Conservation (phyloP, 2,329 filamentous ascomycete genomes). For the Calonectria fujianensis region DNA sequence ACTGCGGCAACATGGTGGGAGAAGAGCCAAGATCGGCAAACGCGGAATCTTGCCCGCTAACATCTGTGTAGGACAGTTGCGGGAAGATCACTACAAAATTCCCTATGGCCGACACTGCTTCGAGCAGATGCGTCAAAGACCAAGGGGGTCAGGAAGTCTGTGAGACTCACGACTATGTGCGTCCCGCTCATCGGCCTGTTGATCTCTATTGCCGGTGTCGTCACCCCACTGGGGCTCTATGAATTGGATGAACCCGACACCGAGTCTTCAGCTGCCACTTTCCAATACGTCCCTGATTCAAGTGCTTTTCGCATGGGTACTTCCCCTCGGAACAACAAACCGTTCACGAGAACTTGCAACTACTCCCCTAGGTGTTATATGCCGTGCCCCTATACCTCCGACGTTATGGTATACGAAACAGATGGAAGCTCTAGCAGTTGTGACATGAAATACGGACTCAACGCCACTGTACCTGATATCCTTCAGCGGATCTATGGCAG, state of each 20-base stretch:
- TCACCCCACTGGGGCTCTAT: conserved; percentile 42
- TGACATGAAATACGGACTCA: background rate
- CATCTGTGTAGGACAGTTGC: conserved; percentile 31
- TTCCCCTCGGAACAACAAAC: conserved; percentile 22
- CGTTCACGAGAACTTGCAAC: conserved; percentile 34
- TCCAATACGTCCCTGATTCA: conserved; percentile 36
- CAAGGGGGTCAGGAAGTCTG: conserved; percentile 28
- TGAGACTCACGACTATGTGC: conserved; percentile 22
- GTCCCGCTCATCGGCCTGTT: conserved; percentile 26
- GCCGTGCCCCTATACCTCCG: conserved; percentile 38
- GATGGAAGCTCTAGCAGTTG: conserved; percentile 21
- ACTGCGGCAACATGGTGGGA: conserved; percentile 37
- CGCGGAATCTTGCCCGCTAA: background rate
- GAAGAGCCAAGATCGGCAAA: background rate
- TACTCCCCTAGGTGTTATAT: background rate
- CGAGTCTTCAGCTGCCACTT: conserved; percentile 2
- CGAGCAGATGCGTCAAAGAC: conserved; percentile 36
- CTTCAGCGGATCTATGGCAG: conserved; percentile 35
- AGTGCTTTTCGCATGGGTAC: conserved; percentile 36
- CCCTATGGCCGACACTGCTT: conserved; percentile 38
- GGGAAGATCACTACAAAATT: conserved; percentile 33
- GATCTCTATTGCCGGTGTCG: conserved; percentile 34
- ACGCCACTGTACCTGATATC: conserved; percentile 35
- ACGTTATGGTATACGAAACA: conserved; percentile 22
- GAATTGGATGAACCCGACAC: conserved; percentile 29